These are phyloP conservation scores for Trametes maxima DNA, from an alignment of 768 basidiomycete genomes.

Conservation along the genomic window DNA sequence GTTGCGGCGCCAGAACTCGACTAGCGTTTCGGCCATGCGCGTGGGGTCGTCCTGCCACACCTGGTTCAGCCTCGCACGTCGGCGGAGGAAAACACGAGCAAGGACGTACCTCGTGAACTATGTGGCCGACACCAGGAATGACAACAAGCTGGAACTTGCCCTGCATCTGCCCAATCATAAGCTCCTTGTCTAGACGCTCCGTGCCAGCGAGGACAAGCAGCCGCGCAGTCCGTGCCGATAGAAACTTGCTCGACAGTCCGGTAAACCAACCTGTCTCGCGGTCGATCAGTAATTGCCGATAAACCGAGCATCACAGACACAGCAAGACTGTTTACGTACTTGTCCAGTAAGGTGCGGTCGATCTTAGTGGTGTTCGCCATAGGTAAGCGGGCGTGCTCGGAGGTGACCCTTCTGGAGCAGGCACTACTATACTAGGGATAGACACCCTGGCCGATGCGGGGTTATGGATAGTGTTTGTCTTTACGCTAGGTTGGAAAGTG, in stretches of 20 bases:
- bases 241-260: constrained; percentile 78
- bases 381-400: constrained; percentile 47
- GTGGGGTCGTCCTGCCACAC: constrained; percentile 80
- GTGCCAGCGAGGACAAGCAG: constrained; percentile 90
- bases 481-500: constrained; percentile 51
- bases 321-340: constrained; percentile 51
- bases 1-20: constrained; percentile 92
- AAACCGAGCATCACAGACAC: background rate
- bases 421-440: constrained; percentile 75
- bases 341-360: constrained; percentile 88
- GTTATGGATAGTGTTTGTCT: constrained; percentile 83
- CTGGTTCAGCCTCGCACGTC: background rate
- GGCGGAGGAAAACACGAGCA: background rate
- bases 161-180: constrained; percentile 89
- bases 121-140: constrained; percentile 85
- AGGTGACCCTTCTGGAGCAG: constrained; percentile 40
- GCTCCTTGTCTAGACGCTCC: constrained; percentile 86
- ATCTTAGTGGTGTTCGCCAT: constrained; percentile 85
- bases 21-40: constrained; percentile 73
- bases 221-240: constrained; percentile 76
- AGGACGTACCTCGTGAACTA: constrained; percentile 85
- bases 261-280: constrained; percentile 82
- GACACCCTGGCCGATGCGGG: constrained; percentile 83
- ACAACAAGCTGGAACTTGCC: constrained; percentile 94
- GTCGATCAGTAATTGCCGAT: background rate